These are phyloP conservation scores for Podaxis rugospora DNA, from an alignment of 768 basidiomycete species.

Conservation along the genomic window DNA sequence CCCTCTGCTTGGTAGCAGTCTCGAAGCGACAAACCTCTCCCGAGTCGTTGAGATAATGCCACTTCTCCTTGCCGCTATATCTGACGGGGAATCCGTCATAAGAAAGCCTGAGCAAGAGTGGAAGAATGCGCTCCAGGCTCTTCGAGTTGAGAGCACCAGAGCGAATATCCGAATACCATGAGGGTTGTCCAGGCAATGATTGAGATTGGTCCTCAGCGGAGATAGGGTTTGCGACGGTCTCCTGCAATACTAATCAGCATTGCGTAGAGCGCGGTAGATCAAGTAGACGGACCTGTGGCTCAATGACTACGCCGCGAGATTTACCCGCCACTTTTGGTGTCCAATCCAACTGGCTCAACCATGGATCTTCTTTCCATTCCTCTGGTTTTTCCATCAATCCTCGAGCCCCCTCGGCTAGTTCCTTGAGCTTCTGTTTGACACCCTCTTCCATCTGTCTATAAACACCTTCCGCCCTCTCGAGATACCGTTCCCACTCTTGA, in stretches of 20 bases:
- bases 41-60: constrained; percentile 50
- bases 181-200: constrained; percentile 28
- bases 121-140: constrained; percentile 52
- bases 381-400: constrained; percentile 44
- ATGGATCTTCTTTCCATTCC: constrained; percentile 69
- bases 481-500: constrained; percentile 81
- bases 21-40: constrained; percentile 33
- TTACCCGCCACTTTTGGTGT: constrained; percentile 76
- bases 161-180: constrained; percentile 54
- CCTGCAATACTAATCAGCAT: not conserved
- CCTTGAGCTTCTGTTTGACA: constrained; percentile 71
- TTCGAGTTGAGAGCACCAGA: constrained; percentile 36
- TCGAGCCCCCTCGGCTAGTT: constrained; percentile 67
- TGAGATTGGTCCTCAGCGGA: not conserved
- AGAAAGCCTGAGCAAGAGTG: constrained; percentile 59
- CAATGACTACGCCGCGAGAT: constrained; percentile 52
- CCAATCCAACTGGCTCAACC: constrained; percentile 94
- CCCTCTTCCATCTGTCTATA: constrained; percentile 71
- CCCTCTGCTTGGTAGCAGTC: constrained; percentile 41
- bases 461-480: constrained; percentile 70
- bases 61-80: constrained; percentile 52
- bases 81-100: constrained; percentile 59
- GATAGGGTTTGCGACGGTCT: not conserved
- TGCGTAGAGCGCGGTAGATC: not conserved
- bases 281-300: constrained; percentile 14